Evolutionary conservation across 495 filamentous ascomycete species (phyloP).

Genomic region (Pseudoneurospora amorphoporcata): DNA sequence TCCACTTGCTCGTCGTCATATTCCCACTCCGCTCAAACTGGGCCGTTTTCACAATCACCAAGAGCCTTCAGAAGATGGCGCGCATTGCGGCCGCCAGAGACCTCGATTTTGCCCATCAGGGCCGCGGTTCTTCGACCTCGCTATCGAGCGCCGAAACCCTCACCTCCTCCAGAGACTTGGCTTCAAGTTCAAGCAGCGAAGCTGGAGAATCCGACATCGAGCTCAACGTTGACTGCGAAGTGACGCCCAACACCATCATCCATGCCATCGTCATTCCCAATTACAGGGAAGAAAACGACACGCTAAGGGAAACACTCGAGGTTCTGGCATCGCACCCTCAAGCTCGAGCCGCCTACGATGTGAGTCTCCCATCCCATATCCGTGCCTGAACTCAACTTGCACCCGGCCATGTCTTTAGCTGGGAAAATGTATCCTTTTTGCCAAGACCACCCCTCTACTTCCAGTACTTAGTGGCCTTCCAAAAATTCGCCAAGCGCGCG

Average conservation of each 20-base stretch:
- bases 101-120: constrained; percentile 33
- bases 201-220: constrained; percentile 35
- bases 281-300: constrained; percentile 59
- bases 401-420: not conserved
- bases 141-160: constrained; percentile 41
- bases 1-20: constrained; percentile 42
- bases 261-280: constrained; percentile 60
- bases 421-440: no score
- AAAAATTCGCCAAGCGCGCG: no score
- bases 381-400: not conserved
- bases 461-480: no score
- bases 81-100: constrained; percentile 29
- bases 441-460: no score
- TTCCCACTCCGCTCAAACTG: constrained; percentile 45
- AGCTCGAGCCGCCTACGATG: constrained; percentile 54
- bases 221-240: constrained; percentile 27
- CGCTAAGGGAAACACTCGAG: constrained; percentile 51
- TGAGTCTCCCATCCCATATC: constrained; percentile 26
- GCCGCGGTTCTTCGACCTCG: constrained; percentile 40
- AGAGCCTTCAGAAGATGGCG: constrained; percentile 27
- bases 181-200: constrained; percentile 38
- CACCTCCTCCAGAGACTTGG: constrained; percentile 34
- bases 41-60: constrained; percentile 39
- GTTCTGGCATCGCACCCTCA: constrained; percentile 56
- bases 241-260: constrained; percentile 33